A percentile compares a stretch with the other conserved stretches of the same genome.
Evolutionary conservation across 139 green algal genomes (phyloP).

Genomic region (Chlorella vulgaris): DNA sequence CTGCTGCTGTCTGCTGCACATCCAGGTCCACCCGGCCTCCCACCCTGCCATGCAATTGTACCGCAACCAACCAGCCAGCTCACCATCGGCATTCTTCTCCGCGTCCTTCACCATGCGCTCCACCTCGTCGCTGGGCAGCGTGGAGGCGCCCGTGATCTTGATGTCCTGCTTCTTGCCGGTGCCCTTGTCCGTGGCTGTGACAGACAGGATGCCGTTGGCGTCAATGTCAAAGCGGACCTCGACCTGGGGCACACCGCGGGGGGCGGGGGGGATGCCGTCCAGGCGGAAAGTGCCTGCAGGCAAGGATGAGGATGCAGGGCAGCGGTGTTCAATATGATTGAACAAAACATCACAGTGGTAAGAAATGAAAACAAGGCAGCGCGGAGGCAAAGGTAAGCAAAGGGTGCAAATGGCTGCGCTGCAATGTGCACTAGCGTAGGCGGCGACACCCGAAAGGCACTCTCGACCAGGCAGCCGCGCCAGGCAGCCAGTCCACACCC

Average conservation of each 20-base stretch:
- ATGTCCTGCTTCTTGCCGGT: constrained; percentile 98
- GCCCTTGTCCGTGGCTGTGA: constrained; percentile 97
- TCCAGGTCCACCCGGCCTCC: neutral
- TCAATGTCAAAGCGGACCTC: constrained; percentile 98
- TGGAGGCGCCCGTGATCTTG: constrained; percentile 96
- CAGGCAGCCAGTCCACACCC: too few species aligned
- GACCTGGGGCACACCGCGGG: constrained; percentile 97
- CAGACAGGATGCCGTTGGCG: constrained; percentile 98
- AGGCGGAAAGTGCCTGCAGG: constrained; percentile 73
- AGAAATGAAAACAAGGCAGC: too few species aligned
- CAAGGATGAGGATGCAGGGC: neutral
- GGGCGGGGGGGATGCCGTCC: constrained; percentile 95
- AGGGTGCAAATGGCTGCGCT: too few species aligned
- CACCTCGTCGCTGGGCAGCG: constrained; percentile 84
- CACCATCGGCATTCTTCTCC: constrained; percentile 80
- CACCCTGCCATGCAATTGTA: neutral
- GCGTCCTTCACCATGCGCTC: constrained; percentile 97
- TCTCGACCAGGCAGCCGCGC: too few species aligned
- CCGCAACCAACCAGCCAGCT: neutral
- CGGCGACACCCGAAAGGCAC: too few species aligned
- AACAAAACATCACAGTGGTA: neutral
- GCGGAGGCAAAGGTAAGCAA: too few species aligned
- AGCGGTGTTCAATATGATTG: neutral
- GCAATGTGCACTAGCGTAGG: too few species aligned
- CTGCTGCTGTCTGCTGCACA: neutral